Base-by-base conservation (phyloP, 2,329 filamentous ascomycete species). In the Exophiala sp. region DNA sequence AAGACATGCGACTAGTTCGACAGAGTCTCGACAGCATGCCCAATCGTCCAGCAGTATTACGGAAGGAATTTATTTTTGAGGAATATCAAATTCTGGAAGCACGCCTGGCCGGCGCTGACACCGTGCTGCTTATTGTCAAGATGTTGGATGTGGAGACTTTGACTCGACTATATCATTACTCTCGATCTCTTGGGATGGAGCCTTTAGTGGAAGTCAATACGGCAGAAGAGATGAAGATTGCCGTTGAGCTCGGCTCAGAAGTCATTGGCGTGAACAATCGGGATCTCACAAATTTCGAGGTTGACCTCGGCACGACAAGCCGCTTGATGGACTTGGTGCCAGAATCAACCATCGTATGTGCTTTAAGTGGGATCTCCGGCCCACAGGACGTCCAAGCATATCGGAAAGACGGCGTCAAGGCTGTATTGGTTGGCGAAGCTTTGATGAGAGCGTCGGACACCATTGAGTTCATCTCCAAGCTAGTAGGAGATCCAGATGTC, bases 21-120 rank as follows among this genome's bases (percentile, higher is more conserved):
- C 88, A 92, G 70, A 91, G 89, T 45, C 76, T 99, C n/a, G 84
- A 91, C 64, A 87, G 88, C 10, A 91, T 99, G 86, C 86, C 89
- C 1, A 95, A 96, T 68, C 82, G 94, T 48, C 95, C 94, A 2
- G 95, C 92, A 1, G 82, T 99, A 10, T 75, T 99, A 29, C 85
- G 95, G 20, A 99, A 99, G 69, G 94, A 99, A 65, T 99, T 99
- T 66, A 85, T 99, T 38, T 99, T 97, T 66, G 91, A 97, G 42
- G 91, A 97, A 69, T 99, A 99, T 68, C 94, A 99, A 71, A 97
- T 99, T 50, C 79, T 99, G 5, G 94, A 99, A 72, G 94, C 91
- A 24, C 82, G 95, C 44, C 75, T 99, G 52, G 91, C 92, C 10
- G 94, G 94, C 61, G 94, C 94, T 6, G 92, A 99, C 71, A 96